phyloP scores from a whole-genome alignment of 2,329 filamentous ascomycete species.

The Penicillium sclerotigenum region DNA sequence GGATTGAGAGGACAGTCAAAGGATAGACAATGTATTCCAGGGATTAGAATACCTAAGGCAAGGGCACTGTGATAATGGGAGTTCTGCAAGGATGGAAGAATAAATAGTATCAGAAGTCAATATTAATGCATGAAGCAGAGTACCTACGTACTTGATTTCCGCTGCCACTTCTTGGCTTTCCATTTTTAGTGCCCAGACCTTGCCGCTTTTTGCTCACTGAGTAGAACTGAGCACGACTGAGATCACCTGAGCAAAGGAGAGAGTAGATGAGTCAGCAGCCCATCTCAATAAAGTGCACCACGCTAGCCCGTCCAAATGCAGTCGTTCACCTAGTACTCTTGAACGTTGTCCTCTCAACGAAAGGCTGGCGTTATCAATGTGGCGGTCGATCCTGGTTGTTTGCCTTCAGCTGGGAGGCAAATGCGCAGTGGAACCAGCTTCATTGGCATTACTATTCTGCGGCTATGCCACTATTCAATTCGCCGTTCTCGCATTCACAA shows the following conservation, averaged over 20 bases:
- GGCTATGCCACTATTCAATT: background rate
- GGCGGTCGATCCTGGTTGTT: background rate
- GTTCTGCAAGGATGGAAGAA: constrained; percentile 12
- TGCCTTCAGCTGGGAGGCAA: background rate
- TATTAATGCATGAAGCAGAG: constrained; percentile 7
- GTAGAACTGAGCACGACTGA: background rate
- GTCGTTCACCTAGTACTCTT: background rate
- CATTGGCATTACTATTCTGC: background rate
- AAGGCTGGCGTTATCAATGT: background rate
- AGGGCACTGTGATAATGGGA: constrained; percentile 5
- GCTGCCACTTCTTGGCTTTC: too few relatives aligned
- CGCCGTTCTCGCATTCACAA: background rate
- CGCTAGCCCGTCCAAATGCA: background rate
- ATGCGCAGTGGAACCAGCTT: background rate
- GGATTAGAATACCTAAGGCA: constrained; percentile 1
- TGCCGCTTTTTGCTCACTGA: constrained; percentile 1
- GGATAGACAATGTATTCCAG: background rate
- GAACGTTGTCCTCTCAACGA: background rate
- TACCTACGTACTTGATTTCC: too few relatives aligned
- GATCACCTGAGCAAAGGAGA: background rate
- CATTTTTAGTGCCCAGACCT: background rate
- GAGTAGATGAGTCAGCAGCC: background rate
- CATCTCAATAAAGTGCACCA: constrained; percentile 1
- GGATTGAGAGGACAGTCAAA: background rate
- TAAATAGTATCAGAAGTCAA: constrained; percentile 4